A percentile compares a stretch with the other conserved stretches of the same genome.
Conservation (phyloP, 345 rosid genomes). For the Balakata baccata region DNA sequence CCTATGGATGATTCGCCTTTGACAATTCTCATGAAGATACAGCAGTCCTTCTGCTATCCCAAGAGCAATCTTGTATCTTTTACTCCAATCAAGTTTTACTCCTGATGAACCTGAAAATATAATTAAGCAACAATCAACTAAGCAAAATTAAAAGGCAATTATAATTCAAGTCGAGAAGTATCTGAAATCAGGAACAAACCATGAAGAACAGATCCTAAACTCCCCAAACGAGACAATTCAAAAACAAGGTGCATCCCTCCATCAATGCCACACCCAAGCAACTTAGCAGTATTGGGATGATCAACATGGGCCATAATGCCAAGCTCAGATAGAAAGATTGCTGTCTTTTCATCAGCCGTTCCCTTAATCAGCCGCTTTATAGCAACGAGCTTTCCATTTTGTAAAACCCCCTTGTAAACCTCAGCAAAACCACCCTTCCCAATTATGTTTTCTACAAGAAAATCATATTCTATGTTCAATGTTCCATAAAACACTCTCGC, state of each 20-base stretch:
- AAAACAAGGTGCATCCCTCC: slow-evolving; percentile 85
- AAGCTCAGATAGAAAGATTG: slow-evolving; percentile 68
- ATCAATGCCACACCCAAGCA: slow-evolving; percentile 78
- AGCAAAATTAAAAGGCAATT: neutral
- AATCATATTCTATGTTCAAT: neutral
- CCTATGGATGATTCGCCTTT: slow-evolving; percentile 84
- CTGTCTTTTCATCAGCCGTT: slow-evolving; percentile 58
- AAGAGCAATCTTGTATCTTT: slow-evolving; percentile 73
- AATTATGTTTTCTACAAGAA: slow-evolving; percentile 63
- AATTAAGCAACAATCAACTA: slow-evolving; percentile 4
- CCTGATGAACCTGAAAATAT: slow-evolving; percentile 43
- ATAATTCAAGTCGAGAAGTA: slow-evolving; percentile 4
- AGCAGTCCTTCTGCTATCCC: slow-evolving; percentile 80
- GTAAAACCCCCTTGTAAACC: slow-evolving; percentile 69
- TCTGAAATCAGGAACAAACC: slow-evolving; percentile 38
- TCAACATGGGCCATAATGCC: slow-evolving; percentile 84
- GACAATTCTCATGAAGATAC: slow-evolving; percentile 85
- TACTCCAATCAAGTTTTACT: slow-evolving; percentile 61
- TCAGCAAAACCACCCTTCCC: slow-evolving; percentile 92
- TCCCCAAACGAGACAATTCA: slow-evolving; percentile 69
- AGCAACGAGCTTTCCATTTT: slow-evolving; percentile 65
- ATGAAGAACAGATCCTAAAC: slow-evolving; percentile 71
- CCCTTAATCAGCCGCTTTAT: slow-evolving; percentile 72
- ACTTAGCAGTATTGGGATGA: slow-evolving; percentile 85
- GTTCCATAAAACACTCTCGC: too few relatives aligned